A percentile compares a stretch with the other conserved stretches of the same genome.
Conservation (phyloP, 768 basidiomycete genomes). For the Guyanaporus albipodus region DNA sequence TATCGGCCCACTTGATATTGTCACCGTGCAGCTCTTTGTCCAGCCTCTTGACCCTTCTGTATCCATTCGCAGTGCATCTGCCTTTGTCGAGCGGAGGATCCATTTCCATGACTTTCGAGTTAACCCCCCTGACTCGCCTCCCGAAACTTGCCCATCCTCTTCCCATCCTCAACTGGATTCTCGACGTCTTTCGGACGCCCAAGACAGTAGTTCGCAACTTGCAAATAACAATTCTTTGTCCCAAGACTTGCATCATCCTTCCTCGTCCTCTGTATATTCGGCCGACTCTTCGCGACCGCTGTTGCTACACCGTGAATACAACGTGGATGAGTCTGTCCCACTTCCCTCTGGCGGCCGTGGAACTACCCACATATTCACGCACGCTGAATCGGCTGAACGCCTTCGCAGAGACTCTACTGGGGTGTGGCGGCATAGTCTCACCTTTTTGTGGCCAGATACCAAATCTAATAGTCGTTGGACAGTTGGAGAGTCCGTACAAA, state of each 20-base stretch:
- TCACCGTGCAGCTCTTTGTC: conserved; percentile 61
- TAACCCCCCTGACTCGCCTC: conserved; percentile 21
- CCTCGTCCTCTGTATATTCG: conserved; percentile 25
- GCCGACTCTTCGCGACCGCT: conserved; percentile 25
- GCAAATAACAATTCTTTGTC: conserved; percentile 14
- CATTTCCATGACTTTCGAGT: conserved; percentile 44
- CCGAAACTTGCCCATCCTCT: conserved; percentile 16
- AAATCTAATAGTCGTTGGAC: conserved; percentile 74
- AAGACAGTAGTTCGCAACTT: conserved; percentile 14
- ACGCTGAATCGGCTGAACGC: conserved; percentile 54
- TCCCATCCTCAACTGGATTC: conserved; percentile 19
- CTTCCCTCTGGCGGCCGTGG: conserved; percentile 24
- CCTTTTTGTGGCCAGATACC: conserved; percentile 67
- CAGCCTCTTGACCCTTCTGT: conserved; percentile 56
- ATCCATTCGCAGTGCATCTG: conserved; percentile 56
- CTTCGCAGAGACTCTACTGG: conserved; percentile 56
- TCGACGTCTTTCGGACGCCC: conserved; percentile 28
- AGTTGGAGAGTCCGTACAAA: conserved; percentile 72
- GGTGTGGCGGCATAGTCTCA: conserved; percentile 60
- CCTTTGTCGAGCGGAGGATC: conserved; percentile 71
- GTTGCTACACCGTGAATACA: conserved; percentile 16
- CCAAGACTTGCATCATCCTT: conserved; percentile 18
- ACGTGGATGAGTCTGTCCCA: conserved; percentile 9
- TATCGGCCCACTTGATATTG: conserved; percentile 68
- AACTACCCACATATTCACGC: conserved; percentile 50